Evolutionary conservation across 2,329 filamentous ascomycete genomes (phyloP), one percentile per base, ranked within the genome.

Genomic region (Aspergillus phoenicis): DNA sequence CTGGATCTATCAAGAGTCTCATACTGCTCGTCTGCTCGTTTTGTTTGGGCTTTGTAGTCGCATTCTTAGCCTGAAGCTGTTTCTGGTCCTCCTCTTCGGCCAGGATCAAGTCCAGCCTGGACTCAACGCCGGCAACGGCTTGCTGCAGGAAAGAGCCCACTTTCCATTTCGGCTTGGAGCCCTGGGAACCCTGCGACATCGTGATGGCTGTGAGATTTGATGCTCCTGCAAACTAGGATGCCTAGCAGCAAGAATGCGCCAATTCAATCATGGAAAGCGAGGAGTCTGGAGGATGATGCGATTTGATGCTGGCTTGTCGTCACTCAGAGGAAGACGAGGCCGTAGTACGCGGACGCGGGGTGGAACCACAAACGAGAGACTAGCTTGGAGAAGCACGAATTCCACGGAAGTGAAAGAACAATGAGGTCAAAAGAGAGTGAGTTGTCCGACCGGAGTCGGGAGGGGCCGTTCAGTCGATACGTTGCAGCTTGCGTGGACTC

Each of bases 61-160:
- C 60, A 33, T 62, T 61, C 48, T 71, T 76, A 55, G 68, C 60
- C 17, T 67, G 61, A 38, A 45, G 24, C 5, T 63, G 62, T 38
- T 68, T 63, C n/a, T 61, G 63, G 6, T 65, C 58, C 26, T 67
- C 87, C 58, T 91, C 88, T 67, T 97, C 93, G 57, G 92, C 88
- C 62, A 99, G 84, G 61, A 99, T 96, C 53, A 87, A 93, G 76
- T 99, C 95, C 62, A 99, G 85, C 47, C 91, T 88, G 62, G 93
- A 96, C 80, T 99, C 95, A 60, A 99, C 90, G 62, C 93, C 93
- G 58, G 93, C 93, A 62, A 98, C 92, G 65, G 94, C 93, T 77
- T 94, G 91, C 66, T 93, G 91, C 62, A 97, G 84, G 73, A 97
- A 89, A 33, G 87, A 75, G 11, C 76, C 75, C 52, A 79, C 87